Conservation (phyloP, 2,329 filamentous ascomycete species). For the Fusarium neocosmosporiellum region DNA sequence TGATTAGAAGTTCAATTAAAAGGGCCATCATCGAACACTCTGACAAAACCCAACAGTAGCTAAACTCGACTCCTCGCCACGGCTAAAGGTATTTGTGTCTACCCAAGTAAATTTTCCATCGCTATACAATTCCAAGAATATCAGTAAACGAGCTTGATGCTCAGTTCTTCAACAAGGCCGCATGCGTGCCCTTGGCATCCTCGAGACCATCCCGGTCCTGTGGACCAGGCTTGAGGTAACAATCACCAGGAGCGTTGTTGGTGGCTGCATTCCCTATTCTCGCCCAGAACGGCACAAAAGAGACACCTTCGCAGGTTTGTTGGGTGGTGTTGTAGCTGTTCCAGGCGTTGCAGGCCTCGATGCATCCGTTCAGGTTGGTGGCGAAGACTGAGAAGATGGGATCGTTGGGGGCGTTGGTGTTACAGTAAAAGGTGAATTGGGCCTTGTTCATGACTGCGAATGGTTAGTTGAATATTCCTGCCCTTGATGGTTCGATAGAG, state of each 20-base stretch:
- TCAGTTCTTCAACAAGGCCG: conserved; percentile 1
- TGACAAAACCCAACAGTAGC: not conserved
- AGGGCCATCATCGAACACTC: not conserved
- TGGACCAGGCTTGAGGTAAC: conserved; percentile 7
- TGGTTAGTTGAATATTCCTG: not conserved
- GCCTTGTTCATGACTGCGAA: conserved; percentile 47
- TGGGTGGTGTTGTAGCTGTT: conserved; percentile 22
- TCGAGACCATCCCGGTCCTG: not conserved
- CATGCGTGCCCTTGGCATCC: conserved; percentile 3
- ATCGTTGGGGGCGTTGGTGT: conserved; percentile 52
- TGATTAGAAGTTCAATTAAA: not conserved
- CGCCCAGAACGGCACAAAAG: conserved; percentile 31
- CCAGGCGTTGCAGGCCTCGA: conserved; percentile 59
- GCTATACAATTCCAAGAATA: not conserved
- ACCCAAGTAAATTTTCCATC: not conserved
- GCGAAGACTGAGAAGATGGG: conserved; percentile 56
- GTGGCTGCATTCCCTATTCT: not conserved
- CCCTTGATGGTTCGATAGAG: no score
- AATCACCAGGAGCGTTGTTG: conserved; percentile 1
- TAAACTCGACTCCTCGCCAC: not conserved
- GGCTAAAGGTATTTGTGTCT: not conserved
- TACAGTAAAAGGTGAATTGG: conserved; percentile 57
- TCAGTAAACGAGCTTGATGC: not conserved
- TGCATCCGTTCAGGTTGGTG: conserved; percentile 56
- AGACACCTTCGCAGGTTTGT: conserved; percentile 21